phyloP scores from a whole-genome alignment of 2,329 filamentous ascomycete species.

The Fonsecaea nubica region DNA sequence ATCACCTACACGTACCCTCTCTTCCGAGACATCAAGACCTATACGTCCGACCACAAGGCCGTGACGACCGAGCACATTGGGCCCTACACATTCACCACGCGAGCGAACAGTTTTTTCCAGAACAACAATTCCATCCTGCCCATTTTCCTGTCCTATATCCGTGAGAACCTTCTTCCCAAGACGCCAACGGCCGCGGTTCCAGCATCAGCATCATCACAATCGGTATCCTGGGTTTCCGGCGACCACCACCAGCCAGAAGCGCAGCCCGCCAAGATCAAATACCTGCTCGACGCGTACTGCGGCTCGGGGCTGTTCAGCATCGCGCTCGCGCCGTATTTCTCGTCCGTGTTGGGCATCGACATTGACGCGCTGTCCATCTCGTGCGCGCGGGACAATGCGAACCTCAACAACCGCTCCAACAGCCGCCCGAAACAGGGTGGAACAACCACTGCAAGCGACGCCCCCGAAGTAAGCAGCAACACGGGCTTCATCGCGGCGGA shows the following conservation, averaged over 20 bases:
- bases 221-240: conserved; percentile 25
- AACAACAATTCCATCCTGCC: conserved; percentile 99
- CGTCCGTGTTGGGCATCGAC: conserved; percentile 84
- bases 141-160: conserved; percentile 84
- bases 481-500: conserved; percentile 90
- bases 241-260: not conserved
- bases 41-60: conserved; percentile 83
- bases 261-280: conserved; percentile 63
- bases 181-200: too few species aligned
- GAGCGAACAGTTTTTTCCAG: conserved; percentile 95
- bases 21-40: conserved; percentile 81
- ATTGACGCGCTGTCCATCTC: conserved; percentile 79
- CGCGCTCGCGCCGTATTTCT: conserved; percentile 82
- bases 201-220: conserved; percentile 32
- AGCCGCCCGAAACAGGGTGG: not conserved
- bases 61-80: conserved; percentile 87
- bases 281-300: conserved; percentile 97
- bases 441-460: not conserved
- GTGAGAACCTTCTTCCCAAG: conserved; percentile 72
- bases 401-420: conserved; percentile 61
- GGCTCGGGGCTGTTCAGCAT: conserved; percentile 97
- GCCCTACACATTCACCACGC: conserved; percentile 84
- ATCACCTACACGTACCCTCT: conserved; percentile 63
- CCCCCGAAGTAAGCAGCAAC: conserved; percentile 62
- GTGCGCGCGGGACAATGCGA: conserved; percentile 79